These are phyloP conservation scores for Plectosphaerella cucumerina DNA, from an alignment of 2,329 filamentous ascomycete genomes.

Conservation along the genomic window DNA sequence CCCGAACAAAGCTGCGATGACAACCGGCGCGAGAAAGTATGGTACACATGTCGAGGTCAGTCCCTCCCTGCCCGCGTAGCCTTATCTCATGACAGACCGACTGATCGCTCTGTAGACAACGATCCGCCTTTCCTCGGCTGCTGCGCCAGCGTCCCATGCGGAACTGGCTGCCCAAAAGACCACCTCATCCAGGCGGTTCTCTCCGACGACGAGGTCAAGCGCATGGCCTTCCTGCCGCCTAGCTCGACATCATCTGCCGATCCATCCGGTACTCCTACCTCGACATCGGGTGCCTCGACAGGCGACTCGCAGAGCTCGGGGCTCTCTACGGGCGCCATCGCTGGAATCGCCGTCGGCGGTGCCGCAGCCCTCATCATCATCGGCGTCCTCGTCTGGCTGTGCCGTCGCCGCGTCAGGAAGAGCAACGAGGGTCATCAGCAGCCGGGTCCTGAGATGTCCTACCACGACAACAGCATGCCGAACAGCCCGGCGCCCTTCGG, in stretches of 20 bases:
- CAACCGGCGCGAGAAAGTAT: slow-evolving; percentile 14
- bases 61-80: no score
- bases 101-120: neutral
- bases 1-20: slow-evolving; percentile 25
- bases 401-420: slow-evolving; percentile 9
- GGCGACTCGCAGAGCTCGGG: neutral
- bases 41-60: slow-evolving; percentile 26
- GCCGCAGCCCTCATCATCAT: slow-evolving; percentile 7
- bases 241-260: slow-evolving; percentile 1
- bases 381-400: slow-evolving; percentile 8
- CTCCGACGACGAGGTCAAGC: slow-evolving; percentile 12
- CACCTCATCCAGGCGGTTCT: slow-evolving; percentile 20
- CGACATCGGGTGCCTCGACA: neutral
- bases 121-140: slow-evolving; percentile 33
- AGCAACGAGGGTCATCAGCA: slow-evolving; percentile 6
- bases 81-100: no score
- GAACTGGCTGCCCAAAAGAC: slow-evolving; percentile 16
- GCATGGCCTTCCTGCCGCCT: slow-evolving; percentile 10
- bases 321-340: slow-evolving; percentile 10
- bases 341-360: slow-evolving; percentile 15
- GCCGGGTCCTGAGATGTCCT: slow-evolving; percentile 7
- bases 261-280: neutral
- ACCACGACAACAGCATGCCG: slow-evolving; percentile 5
- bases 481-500: neutral
- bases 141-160: slow-evolving; percentile 29